Percentiles rank a stretch among this genome's conserved stretches.
These are phyloP conservation scores for Exophiala aquamarina DNA, from an alignment of 2,329 filamentous ascomycete species.

Conservation along the genomic window DNA sequence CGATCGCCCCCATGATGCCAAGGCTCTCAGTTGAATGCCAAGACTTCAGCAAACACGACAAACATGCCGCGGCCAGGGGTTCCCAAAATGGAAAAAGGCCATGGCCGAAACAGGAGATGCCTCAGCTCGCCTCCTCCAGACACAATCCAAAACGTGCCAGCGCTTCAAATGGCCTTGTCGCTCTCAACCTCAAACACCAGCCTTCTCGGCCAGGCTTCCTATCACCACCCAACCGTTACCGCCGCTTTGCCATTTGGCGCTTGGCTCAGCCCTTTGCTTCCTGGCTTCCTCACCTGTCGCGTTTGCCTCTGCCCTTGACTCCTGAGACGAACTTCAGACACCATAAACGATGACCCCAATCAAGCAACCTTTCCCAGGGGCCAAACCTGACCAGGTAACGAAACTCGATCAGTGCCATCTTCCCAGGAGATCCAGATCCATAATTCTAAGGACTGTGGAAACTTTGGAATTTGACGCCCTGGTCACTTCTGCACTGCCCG, in stretches of 20 bases:
- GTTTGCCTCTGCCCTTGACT: constrained; percentile 4
- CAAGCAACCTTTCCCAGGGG: constrained; percentile 15
- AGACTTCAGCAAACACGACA: background rate
- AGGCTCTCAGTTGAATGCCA: background rate
- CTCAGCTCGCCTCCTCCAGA: constrained; percentile 19
- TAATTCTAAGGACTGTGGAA: constrained; percentile 14
- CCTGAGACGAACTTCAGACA: constrained; percentile 22
- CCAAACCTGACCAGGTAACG: constrained; percentile 19
- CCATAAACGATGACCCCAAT: constrained; percentile 10
- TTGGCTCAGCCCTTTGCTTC: background rate
- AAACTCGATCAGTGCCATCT: constrained; percentile 23
- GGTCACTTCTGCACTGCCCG: constrained; percentile 6
- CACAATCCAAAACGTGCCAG: constrained; percentile 21
- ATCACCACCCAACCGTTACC: constrained; percentile 4
- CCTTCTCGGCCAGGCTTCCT: background rate
- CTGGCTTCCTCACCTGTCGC: constrained; percentile 14
- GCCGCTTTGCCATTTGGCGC: constrained; percentile 6
- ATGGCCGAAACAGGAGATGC: constrained; percentile 13
- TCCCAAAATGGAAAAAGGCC: background rate
- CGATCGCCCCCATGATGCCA: too few relatives aligned
- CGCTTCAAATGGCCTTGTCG: constrained; percentile 15
- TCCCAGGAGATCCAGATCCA: constrained; percentile 22
- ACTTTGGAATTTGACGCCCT: constrained; percentile 6
- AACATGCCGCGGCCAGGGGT: constrained; percentile 4
- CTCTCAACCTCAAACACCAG: constrained; percentile 20